Evolutionary conservation across 345 rosid genomes (phyloP), one percentile per base, ranked within the genome.

Genomic region (Cardiospermum halicacabum): DNA sequence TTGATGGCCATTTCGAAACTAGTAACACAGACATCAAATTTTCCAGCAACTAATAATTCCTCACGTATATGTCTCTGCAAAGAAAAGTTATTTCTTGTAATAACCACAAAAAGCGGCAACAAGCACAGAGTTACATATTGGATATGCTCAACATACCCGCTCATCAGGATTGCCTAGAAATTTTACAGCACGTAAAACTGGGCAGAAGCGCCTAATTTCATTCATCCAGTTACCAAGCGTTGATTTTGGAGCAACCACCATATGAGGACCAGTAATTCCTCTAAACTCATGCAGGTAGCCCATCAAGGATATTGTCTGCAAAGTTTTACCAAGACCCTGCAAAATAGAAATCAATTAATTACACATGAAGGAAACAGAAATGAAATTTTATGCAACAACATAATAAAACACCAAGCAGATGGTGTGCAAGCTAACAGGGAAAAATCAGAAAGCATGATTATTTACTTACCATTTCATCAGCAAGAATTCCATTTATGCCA

Each of bases 151-250:
- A 60, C 16, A 76, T 80, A 89, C 99, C 81, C 99, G 81, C 71
- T 95, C 99, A 54, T 95, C 99, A 55, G 97, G 99, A 80, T 95
- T 91, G 47, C 97, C 99, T 62, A 95, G 96, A 72, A 95, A 95
- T 67, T 95, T 95, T 21, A 95, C 89, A 64, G 97, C 90, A 25
- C 96, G 99, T 56, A 95, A 60, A 57, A 81, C 53, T n/a, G 97
- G 99, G 73, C 99, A 91, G 74, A 95, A 95, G 21, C 97, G 89
- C 30, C 84, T 89, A 71, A 95, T 95, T 81, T 95, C 99, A 67
- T 91, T 95, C 97, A 95, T 91, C 99, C 97, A 95, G 72, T 95
- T 95, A 62, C 97, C 99, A 76, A 91, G 96, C 27, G 99, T 91
- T 74, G 99, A 95, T 79, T 95, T 95, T 63, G 99, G 99, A 66